Percentiles rank a stretch among this genome's conserved stretches.
Conservation (phyloP, 805 yeast genomes). For the Starmera pachycereana region DNA sequence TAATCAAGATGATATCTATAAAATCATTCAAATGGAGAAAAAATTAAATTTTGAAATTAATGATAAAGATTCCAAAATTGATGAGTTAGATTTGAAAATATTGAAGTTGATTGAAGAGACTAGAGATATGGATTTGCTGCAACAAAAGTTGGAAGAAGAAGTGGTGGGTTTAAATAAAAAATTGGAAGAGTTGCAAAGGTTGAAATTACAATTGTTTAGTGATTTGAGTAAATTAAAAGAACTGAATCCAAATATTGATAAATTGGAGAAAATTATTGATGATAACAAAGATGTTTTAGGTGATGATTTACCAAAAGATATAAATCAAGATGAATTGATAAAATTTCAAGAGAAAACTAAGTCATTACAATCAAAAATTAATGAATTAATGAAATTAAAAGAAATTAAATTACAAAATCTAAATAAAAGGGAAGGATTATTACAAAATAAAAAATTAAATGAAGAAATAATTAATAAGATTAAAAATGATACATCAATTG, state of each 20-base stretch:
- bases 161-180: slow-evolving; percentile 1
- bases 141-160: slow-evolving; percentile 9
- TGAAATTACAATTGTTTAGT: neutral
- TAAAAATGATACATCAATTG: slow-evolving; percentile 1
- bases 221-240: neutral
- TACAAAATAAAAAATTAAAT: no score
- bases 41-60: slow-evolving; percentile 20
- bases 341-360: neutral
- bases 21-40: slow-evolving; percentile 18
- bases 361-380: neutral
- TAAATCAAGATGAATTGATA: neutral
- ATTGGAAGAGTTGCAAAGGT: neutral
- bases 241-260: neutral
- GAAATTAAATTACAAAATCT: neutral
- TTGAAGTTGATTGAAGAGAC: neutral
- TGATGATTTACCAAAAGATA: neutral
- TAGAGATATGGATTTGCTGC: slow-evolving; percentile 4
- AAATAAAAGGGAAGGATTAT: no score
- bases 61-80: slow-evolving; percentile 15
- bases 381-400: slow-evolving; percentile 3
- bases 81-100: slow-evolving; percentile 1
- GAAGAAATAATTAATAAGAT: neutral
- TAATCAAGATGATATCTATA: slow-evolving; percentile 24
- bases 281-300: slow-evolving; percentile 2
- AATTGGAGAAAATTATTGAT: neutral